Conservation (phyloP, 1,284 basidiomycete genomes). For the Amylostereum areolatum region DNA sequence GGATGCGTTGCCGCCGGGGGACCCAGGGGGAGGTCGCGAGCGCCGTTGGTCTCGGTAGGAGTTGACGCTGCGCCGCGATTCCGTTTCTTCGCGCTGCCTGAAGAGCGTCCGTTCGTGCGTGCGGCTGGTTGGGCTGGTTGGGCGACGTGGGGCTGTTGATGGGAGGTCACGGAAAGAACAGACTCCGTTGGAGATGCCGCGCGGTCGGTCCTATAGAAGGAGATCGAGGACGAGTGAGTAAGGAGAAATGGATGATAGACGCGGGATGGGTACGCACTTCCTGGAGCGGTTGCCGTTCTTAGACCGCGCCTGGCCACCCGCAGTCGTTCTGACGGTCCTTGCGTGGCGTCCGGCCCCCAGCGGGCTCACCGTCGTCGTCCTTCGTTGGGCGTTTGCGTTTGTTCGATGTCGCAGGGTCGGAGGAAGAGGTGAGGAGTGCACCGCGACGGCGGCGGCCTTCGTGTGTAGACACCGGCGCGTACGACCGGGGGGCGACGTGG, state of each 20-base stretch:
- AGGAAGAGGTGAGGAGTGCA: slow-evolving; percentile 25
- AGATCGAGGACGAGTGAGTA: not conserved
- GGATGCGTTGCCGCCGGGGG: slow-evolving; percentile 34
- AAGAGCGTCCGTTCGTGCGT: slow-evolving; percentile 19
- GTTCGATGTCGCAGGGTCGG: slow-evolving; percentile 16
- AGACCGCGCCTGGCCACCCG: slow-evolving; percentile 42
- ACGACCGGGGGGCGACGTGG: slow-evolving; percentile 61
- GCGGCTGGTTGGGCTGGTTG: slow-evolving; percentile 13
- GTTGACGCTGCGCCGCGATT: slow-evolving; percentile 10
- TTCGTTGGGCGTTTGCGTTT: slow-evolving; percentile 11
- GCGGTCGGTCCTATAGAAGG: slow-evolving; percentile 44
- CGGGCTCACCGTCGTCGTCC: slow-evolving; percentile 12
- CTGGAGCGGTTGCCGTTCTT: slow-evolving; percentile 23
- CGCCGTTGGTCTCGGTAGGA: slow-evolving; percentile 19
- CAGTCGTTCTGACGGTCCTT: slow-evolving; percentile 17
- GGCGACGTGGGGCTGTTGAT: slow-evolving; percentile 21
- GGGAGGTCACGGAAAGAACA: slow-evolving; percentile 59
- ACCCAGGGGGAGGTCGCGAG: slow-evolving; percentile 28
- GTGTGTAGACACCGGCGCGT: slow-evolving; percentile 49
- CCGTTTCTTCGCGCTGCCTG: slow-evolving; percentile 19
- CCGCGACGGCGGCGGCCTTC: slow-evolving; percentile 53
- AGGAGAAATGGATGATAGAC: not conserved
- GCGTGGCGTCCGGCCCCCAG: slow-evolving; percentile 9
- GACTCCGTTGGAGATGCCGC: slow-evolving; percentile 68
- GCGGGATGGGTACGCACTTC: slow-evolving; percentile 24